A percentile compares a stretch with the other conserved stretches of the same genome.
These are phyloP conservation scores for Asclepias syriaca DNA, from an alignment of 257 asterid species.

Conservation along the genomic window DNA sequence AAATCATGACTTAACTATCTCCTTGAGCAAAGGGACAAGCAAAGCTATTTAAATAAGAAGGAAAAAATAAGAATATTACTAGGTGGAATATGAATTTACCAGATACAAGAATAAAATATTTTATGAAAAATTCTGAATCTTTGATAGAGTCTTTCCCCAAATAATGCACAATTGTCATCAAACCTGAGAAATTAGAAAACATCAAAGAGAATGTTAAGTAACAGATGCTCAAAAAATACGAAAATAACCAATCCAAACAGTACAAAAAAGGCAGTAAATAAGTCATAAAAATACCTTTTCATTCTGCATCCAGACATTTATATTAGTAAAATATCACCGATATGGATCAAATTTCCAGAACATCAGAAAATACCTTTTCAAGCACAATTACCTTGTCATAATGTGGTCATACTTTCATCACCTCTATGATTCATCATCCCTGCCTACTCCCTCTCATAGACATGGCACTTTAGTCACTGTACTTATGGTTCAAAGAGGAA, in stretches of 20 bases:
- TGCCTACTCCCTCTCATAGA: background rate
- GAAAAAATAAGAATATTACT: background rate
- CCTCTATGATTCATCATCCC: background rate
- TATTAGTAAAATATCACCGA: background rate
- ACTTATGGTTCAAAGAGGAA: background rate
- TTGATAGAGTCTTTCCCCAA: background rate
- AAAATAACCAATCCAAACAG: background rate
- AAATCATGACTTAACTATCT: background rate
- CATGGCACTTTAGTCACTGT: background rate
- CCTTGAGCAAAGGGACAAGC: background rate
- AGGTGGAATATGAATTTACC: conserved; percentile 1
- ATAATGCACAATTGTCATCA: background rate
- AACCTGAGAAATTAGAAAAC: conserved; percentile 13
- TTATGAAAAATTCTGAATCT: background rate
- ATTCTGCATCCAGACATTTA: background rate
- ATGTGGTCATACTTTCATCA: background rate
- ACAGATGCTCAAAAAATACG: background rate
- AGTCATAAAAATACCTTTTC: conserved; percentile 8
- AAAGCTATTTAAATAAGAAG: background rate
- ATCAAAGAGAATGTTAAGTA: conserved; percentile 1
- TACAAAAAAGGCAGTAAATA: background rate
- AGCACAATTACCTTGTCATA: conserved; percentile 6
- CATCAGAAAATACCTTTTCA: no score
- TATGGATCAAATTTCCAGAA: background rate
- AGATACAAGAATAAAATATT: background rate